Conservation (phyloP, 164 flowering plant genomes). For the Kingdonia uniflora region DNA sequence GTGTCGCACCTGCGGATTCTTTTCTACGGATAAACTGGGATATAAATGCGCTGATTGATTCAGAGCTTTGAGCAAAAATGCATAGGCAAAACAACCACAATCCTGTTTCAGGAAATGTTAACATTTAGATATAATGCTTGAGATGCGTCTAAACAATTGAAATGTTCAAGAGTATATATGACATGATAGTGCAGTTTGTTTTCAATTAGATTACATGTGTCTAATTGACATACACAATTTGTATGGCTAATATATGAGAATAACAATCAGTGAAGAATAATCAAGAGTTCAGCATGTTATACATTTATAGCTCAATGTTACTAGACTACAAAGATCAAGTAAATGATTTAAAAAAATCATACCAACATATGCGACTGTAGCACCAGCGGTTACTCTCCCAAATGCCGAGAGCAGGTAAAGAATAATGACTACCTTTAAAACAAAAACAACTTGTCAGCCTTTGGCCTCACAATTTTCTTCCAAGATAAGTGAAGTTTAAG, state of each 20-base stretch:
- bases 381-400: slow-evolving; percentile 35
- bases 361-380: slow-evolving; percentile 48
- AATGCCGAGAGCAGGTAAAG: slow-evolving; percentile 38
- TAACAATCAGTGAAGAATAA: too few relatives aligned
- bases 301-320: too few relatives aligned
- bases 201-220: background rate
- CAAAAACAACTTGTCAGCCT: background rate
- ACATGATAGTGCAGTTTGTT: too few relatives aligned
- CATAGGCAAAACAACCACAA: slow-evolving; percentile 71
- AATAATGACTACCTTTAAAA: slow-evolving; percentile 43
- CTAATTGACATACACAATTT: too few relatives aligned
- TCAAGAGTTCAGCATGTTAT: too few relatives aligned
- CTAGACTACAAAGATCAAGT: background rate
- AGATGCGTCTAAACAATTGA: too few relatives aligned
- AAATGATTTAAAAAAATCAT: slow-evolving; percentile 1
- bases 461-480: too few relatives aligned
- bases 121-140: too few relatives aligned
- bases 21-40: slow-evolving; percentile 26
- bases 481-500: background rate
- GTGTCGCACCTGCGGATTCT: slow-evolving; percentile 20
- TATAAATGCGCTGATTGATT: slow-evolving; percentile 17
- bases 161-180: too few relatives aligned
- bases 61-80: slow-evolving; percentile 41
- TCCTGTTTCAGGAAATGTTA: slow-evolving; percentile 37
- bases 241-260: too few relatives aligned